Evolutionary conservation across 139 green algal genomes (phyloP).

Genomic region (Tetradesmus obliquus): DNA sequence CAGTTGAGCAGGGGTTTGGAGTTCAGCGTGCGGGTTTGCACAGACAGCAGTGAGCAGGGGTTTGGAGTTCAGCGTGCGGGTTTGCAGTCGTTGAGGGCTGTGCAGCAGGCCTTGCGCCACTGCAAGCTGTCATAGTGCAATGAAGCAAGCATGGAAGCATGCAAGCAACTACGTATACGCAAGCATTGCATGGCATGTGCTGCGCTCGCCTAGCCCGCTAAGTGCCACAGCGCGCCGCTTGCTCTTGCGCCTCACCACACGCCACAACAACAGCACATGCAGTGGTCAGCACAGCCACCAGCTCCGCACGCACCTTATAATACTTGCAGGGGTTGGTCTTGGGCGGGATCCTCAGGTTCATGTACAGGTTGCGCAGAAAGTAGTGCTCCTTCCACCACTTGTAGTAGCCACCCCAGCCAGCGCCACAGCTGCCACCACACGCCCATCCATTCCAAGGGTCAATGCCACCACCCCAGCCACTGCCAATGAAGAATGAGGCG

Average conservation of each 20-base stretch:
- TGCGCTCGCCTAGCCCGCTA: too few species aligned
- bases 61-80: too few species aligned
- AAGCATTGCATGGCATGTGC: background rate
- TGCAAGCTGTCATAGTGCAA: too few species aligned
- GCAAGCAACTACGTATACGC: background rate
- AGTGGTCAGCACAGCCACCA: background rate
- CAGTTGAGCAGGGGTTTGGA: too few species aligned
- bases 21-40: too few species aligned
- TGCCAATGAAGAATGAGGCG: background rate
- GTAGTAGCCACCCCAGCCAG: slow-evolving; percentile 12
- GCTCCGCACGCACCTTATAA: background rate
- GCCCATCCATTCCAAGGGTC: background rate
- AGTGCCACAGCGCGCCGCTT: too few species aligned
- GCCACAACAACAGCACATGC: too few species aligned
- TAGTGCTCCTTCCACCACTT: slow-evolving; percentile 42
- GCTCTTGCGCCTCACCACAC: too few species aligned
- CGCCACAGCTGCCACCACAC: background rate
- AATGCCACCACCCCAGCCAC: background rate
- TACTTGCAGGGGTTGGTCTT: slow-evolving; percentile 43
- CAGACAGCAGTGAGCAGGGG: too few species aligned
- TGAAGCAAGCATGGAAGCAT: too few species aligned
- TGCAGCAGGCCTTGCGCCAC: too few species aligned
- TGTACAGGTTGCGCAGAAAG: slow-evolving; percentile 47
- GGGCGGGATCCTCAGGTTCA: slow-evolving; percentile 35
- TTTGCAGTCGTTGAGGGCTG: too few species aligned